Evolutionary conservation across 2,329 filamentous ascomycete genomes (phyloP).

Genomic region (Paradendryphiella salina): DNA sequence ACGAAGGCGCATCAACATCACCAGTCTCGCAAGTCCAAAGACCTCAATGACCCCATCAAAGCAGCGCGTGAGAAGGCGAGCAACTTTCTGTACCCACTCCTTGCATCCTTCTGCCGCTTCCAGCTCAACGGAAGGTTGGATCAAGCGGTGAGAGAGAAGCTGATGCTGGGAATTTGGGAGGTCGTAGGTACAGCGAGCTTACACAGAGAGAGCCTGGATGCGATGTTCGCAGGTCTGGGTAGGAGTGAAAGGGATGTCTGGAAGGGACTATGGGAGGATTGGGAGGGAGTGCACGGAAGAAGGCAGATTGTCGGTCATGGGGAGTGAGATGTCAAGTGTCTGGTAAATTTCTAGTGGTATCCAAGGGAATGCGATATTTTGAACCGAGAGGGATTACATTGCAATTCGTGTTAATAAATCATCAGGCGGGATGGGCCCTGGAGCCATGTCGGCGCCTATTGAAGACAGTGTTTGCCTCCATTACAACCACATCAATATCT

Average conservation of each 20-base stretch:
- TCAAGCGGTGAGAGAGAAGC: conserved; percentile 57
- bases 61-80: conserved; percentile 61
- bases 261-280: conserved; percentile 45
- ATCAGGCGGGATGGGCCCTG: not conserved
- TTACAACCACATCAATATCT: not conserved
- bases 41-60: conserved; percentile 62
- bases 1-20: conserved; percentile 46
- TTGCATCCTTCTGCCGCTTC: conserved; percentile 60
- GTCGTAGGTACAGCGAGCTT: conserved; percentile 39
- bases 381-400: too few relatives aligned
- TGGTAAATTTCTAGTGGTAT: too few relatives aligned
- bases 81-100: conserved; percentile 60
- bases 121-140: conserved; percentile 55
- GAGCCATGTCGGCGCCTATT: not conserved
- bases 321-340: not conserved
- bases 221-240: conserved; percentile 46
- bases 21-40: conserved; percentile 30
- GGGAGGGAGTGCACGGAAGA: conserved; percentile 35
- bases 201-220: conserved; percentile 37
- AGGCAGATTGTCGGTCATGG: conserved; percentile 16
- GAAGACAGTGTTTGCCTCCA: not conserved
- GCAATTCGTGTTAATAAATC: not conserved
- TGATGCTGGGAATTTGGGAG: conserved; percentile 60
- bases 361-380: not conserved
- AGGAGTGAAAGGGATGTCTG: conserved; percentile 42